A percentile compares a stretch with the other conserved stretches of the same genome.
These are phyloP conservation scores for Crucihimalaya himalaica DNA, from an alignment of 345 rosid genomes.

Conservation along the genomic window DNA sequence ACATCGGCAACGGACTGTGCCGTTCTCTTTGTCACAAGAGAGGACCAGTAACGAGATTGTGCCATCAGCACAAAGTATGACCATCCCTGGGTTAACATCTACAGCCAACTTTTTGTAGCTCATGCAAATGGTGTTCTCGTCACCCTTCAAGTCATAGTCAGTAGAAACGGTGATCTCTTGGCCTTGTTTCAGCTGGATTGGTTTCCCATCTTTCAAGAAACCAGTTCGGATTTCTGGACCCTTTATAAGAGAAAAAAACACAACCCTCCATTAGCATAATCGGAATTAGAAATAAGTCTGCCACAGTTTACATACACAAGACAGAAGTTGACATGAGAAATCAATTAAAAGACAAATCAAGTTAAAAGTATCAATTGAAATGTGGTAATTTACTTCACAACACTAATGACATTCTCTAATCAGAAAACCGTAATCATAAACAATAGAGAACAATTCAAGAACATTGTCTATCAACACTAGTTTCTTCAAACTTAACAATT, in stretches of 20 bases:
- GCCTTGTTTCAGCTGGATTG: constrained; percentile 68
- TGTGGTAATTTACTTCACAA: neutral
- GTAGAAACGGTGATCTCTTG: constrained; percentile 86
- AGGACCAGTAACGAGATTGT: constrained; percentile 84
- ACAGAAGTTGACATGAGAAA: constrained; percentile 2
- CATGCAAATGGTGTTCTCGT: constrained; percentile 74
- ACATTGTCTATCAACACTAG: neutral
- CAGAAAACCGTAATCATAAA: neutral
- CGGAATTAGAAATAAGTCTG: neutral
- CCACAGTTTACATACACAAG: constrained; percentile 4
- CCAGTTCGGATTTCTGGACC: constrained; percentile 88
- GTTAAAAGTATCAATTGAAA: neutral
- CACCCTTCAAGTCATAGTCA: constrained; percentile 76
- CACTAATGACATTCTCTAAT: neutral
- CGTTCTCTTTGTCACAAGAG: constrained; percentile 67
- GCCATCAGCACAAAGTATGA: constrained; percentile 96
- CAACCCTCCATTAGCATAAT: neutral
- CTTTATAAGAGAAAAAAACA: constrained; percentile 37
- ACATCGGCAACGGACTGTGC: constrained; percentile 77
- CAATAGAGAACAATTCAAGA: constrained; percentile 10
- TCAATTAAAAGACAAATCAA: neutral
- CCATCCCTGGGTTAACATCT: constrained; percentile 88
- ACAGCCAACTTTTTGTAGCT: constrained; percentile 85
- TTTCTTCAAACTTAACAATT: neutral
- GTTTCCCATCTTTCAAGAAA: constrained; percentile 71